Conservation (phyloP, 2,329 filamentous ascomycete genomes). For the Fusarium sp. region DNA sequence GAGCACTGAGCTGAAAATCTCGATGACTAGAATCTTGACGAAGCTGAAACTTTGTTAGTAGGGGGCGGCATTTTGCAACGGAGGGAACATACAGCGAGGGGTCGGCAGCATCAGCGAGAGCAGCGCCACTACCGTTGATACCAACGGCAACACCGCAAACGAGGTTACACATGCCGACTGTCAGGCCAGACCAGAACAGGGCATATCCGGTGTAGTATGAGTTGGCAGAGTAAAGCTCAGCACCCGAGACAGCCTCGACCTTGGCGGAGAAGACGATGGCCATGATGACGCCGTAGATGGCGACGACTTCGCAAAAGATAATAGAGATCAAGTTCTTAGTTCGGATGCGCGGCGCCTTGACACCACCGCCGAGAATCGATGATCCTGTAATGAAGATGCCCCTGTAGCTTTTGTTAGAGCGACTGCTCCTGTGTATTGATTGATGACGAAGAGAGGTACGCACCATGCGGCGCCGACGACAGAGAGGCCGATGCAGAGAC, state of each 20-base stretch:
- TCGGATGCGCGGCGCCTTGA: slow-evolving; percentile 94
- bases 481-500: slow-evolving; percentile 92
- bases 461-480: slow-evolving; percentile 98
- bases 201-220: slow-evolving; percentile 96
- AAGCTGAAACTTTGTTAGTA: slow-evolving; percentile 66
- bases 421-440: background rate
- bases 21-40: slow-evolving; percentile 98
- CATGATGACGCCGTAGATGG: slow-evolving; percentile 99
- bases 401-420: slow-evolving; percentile 61
- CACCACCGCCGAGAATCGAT: slow-evolving; percentile 95
- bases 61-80: background rate
- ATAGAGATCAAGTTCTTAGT: slow-evolving; percentile 99
- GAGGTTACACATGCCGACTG: slow-evolving; percentile 94
- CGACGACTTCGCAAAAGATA: slow-evolving; percentile 99
- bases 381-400: slow-evolving; percentile 99
- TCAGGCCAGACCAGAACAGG: slow-evolving; percentile 93
- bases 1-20: slow-evolving; percentile 98
- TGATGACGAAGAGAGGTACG: slow-evolving; percentile 39
- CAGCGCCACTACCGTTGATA: slow-evolving; percentile 97
- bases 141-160: slow-evolving; percentile 96
- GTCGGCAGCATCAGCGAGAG: slow-evolving; percentile 94
- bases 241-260: slow-evolving; percentile 69
- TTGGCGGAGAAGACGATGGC: slow-evolving; percentile 97
- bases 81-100: slow-evolving; percentile 74
- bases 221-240: slow-evolving; percentile 73